Conservation (phyloP, 306 rosid genomes). For the Trichosanthes truncata region DNA sequence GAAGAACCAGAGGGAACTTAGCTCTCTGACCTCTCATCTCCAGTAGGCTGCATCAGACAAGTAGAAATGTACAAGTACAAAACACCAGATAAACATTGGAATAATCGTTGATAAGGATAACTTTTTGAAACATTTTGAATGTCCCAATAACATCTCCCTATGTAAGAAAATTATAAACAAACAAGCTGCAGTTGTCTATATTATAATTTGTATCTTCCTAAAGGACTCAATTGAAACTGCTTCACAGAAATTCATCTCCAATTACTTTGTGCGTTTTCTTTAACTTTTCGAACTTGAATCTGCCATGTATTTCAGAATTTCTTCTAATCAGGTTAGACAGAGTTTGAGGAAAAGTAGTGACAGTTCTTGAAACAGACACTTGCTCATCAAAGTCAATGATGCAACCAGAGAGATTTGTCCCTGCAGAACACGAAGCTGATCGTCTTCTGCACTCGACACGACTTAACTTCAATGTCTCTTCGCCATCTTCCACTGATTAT, state of each 20-base stretch:
- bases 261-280: background rate
- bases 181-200: background rate
- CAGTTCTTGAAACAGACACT: background rate
- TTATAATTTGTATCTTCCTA: background rate
- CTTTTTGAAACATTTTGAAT: background rate
- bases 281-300: background rate
- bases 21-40: background rate
- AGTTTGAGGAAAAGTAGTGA: background rate
- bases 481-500: slow-evolving; percentile 30
- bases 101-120: background rate
- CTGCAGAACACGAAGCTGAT: slow-evolving; percentile 36
- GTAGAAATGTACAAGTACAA: background rate
- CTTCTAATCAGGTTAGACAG: background rate
- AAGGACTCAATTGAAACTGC: background rate
- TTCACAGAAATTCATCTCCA: background rate
- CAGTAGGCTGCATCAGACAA: background rate
- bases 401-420: slow-evolving; percentile 25
- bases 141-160: background rate
- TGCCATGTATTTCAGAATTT: background rate
- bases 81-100: slow-evolving; percentile 1
- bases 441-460: slow-evolving; percentile 45
- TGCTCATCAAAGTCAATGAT: slow-evolving; percentile 9
- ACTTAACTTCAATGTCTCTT: slow-evolving; percentile 23
- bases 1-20: background rate
- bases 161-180: background rate